phyloP scores from a whole-genome alignment of 2,329 filamentous ascomycete genomes.

The Penicillium sp. region DNA sequence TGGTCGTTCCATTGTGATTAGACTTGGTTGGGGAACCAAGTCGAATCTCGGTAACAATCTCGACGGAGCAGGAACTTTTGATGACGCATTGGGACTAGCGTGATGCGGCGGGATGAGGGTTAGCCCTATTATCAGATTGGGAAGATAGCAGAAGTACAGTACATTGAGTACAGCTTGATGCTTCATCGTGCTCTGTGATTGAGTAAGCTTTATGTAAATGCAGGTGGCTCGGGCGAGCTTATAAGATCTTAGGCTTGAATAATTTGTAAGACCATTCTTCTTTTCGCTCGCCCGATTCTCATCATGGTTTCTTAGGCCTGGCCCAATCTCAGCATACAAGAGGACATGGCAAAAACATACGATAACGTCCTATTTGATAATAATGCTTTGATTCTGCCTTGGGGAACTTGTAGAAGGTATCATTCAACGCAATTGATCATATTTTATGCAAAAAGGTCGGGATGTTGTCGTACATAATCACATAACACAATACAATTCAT shows the following conservation, averaged over 20 bases:
- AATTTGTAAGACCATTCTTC: neutral
- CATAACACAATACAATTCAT: too few relatives aligned
- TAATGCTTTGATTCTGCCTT: neutral
- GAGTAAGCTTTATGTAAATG: too few relatives aligned
- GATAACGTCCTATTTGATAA: neutral
- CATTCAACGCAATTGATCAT: too few relatives aligned
- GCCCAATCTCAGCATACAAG: neutral
- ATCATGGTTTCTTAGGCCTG: neutral
- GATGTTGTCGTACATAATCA: neutral
- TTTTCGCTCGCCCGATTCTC: neutral
- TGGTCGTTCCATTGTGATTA: conserved; percentile 37
- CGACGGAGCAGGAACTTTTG: conserved; percentile 26
- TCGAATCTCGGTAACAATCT: conserved; percentile 6
- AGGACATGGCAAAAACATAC: neutral
- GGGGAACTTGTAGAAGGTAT: too few relatives aligned
- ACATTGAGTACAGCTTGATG: neutral
- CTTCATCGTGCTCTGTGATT: neutral
- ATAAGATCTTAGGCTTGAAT: neutral
- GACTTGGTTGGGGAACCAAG: conserved; percentile 7
- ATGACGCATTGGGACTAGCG: conserved; percentile 30
- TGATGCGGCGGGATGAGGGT: conserved; percentile 34
- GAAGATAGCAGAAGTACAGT: conserved; percentile 11
- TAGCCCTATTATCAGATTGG: conserved; percentile 38
- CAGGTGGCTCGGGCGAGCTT: too few relatives aligned
- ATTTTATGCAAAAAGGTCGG: neutral